Percentiles rank a stretch among this genome's conserved stretches.
Evolutionary conservation across 208 protist species (phyloP).

Genomic region (Phytomonas serpens): DNA sequence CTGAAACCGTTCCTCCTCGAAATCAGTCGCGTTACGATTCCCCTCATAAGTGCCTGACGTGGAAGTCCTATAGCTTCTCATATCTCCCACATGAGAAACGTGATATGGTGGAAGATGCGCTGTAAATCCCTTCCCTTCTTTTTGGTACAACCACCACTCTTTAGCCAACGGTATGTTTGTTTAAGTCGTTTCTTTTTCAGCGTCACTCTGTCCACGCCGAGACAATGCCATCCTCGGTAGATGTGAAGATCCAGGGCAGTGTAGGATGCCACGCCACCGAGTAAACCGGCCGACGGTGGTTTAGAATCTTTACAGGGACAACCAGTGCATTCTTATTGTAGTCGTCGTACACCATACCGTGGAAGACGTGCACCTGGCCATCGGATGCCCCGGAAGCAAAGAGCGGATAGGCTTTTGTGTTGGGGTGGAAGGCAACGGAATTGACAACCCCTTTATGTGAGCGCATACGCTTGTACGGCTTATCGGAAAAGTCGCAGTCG

Average conservation of each 20-base stretch:
- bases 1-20: not conserved
- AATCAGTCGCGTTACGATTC: not conserved
- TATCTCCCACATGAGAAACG: not conserved
- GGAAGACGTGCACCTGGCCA: conserved; percentile 92
- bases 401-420: conserved; percentile 90
- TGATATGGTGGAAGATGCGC: not conserved
- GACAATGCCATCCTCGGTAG: conserved; percentile 94
- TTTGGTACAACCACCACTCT: not conserved
- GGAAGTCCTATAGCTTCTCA: not conserved
- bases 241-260: conserved; percentile 98
- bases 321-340: conserved; percentile 97
- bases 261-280: conserved; percentile 95
- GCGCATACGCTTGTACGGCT: conserved; percentile 95
- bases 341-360: conserved; percentile 96
- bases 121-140: not conserved
- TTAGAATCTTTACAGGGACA: conserved; percentile 98
- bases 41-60: not conserved
- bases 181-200: not conserved
- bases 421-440: conserved; percentile 83
- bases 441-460: conserved; percentile 94
- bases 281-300: conserved; percentile 91
- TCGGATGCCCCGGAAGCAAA: conserved; percentile 97
- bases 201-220: conserved; percentile 87
- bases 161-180: not conserved
- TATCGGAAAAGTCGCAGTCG: conserved; percentile 96